Base-by-base conservation (phyloP, 805 yeast species). In the Brettanomyces naardenensis region DNA sequence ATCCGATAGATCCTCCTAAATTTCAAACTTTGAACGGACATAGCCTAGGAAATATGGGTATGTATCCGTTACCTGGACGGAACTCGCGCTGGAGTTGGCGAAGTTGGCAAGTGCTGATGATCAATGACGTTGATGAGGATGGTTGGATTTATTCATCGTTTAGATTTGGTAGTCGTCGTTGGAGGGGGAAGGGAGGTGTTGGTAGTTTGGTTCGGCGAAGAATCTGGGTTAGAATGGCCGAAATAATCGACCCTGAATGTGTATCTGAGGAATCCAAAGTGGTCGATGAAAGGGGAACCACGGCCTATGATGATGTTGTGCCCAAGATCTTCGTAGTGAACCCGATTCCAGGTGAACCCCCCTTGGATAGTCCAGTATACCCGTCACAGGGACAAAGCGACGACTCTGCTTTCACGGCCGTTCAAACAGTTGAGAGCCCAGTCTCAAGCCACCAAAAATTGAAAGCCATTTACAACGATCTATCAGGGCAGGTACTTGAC, bases 41-140 rank as follows among this genome's bases (percentile, higher is more conserved):
- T 3, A 50, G 56, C 15, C 47, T 73, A 41, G 35, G 44, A 36
- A 41, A 47, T 27, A 31, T 60, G 30, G 39, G 51, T 40, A 38
- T 59, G 44, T 51, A 55, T 39, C 75, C 78, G 0, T 56, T 73
- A 18, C 78, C 80, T 1, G 76, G 67, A 28, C 51, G 62, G 23
- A 48, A 59, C 35, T 74, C 80, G 80, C 40, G 46, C 36, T 74
- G 80, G 80, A 47, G 59, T 18, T 74, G 80, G 80, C 60, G 59
- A n/a, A 50, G 49, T 30, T 73, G 79, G 80, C 68, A 71, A 40
- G 64, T 71, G 3, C 48, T 72, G 40, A 73, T 73, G 79, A 55
- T 66, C 31, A 61, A 64, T 35, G 78, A 74, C 44, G 76, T 72
- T 22, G 80, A 74, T 46, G 78, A 73, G 42, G 69, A 69, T 42